These are phyloP conservation scores for Nitzschia sp. DNA, from an alignment of 108 stramenopile species.

Conservation along the genomic window DNA sequence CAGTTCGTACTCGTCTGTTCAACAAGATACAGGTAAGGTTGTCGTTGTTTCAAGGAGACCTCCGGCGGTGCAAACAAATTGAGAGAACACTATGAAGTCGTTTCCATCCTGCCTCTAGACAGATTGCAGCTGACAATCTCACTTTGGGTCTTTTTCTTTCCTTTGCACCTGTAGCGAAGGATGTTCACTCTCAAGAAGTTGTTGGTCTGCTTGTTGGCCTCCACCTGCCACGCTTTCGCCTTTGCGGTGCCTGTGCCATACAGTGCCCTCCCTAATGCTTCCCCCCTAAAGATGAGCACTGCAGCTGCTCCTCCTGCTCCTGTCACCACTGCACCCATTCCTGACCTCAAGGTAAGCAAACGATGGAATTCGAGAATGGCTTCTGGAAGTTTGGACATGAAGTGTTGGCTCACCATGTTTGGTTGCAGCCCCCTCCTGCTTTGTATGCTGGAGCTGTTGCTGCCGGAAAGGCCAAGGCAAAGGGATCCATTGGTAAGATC, in stretches of 20 bases:
- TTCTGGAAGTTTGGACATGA: neutral
- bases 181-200: slow-evolving; percentile 34
- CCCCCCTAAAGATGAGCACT: slow-evolving; percentile 59
- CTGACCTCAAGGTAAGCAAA: slow-evolving; percentile 50
- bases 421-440: slow-evolving; percentile 57
- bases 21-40: no score
- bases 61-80: no score
- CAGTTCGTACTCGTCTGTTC: no score
- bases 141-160: neutral
- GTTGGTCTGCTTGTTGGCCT: slow-evolving; percentile 33
- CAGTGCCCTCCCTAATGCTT: slow-evolving; percentile 7
- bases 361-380: neutral
- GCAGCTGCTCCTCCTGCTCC: slow-evolving; percentile 40
- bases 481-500: slow-evolving; percentile 63
- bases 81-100: no score
- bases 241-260: slow-evolving; percentile 39
- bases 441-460: slow-evolving; percentile 78
- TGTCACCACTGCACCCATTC: slow-evolving; percentile 38
- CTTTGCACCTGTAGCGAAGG: neutral
- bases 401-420: slow-evolving; percentile 1
- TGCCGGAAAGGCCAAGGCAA: slow-evolving; percentile 77
- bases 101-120: no score
- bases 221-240: slow-evolving; percentile 30
- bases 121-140: no score
- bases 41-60: no score